Conservation (phyloP, 2,329 filamentous ascomycete species). For the Penicillium vulpinum region DNA sequence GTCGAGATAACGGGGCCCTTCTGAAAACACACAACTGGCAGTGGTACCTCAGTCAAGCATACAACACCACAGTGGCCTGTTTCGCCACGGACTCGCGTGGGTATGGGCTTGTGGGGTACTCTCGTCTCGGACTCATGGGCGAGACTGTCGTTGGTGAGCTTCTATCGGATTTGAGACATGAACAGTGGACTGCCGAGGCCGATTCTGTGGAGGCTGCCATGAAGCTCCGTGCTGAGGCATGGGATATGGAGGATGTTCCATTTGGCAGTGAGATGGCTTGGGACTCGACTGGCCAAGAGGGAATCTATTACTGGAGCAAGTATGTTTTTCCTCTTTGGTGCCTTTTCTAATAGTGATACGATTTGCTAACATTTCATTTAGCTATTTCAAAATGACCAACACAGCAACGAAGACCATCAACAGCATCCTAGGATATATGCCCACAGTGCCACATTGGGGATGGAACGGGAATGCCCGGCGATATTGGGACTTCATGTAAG, state of each 20-base stretch:
- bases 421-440: not conserved
- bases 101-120: slow-evolving; percentile 33
- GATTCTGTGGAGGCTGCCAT: not conserved
- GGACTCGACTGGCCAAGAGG: slow-evolving; percentile 64
- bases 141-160: slow-evolving; percentile 51
- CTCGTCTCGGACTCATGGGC: slow-evolving; percentile 51
- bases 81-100: slow-evolving; percentile 41
- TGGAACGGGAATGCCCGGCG: not conserved
- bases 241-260: slow-evolving; percentile 54
- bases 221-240: slow-evolving; percentile 47
- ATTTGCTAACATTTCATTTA: not conserved
- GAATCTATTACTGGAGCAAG: slow-evolving; percentile 61
- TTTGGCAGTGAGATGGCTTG: slow-evolving; percentile 64
- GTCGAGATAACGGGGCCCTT: slow-evolving; percentile 48
- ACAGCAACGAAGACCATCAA: not conserved
- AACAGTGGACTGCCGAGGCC: not conserved
- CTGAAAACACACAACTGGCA: not conserved
- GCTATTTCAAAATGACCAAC: not conserved
- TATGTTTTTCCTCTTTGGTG: slow-evolving; percentile 10
- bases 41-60: not conserved
- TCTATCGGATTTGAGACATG: slow-evolving; percentile 38
- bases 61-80: not conserved
- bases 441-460: not conserved
- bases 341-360: not conserved
- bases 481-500: not conserved